Evolutionary conservation across 352 stramenopile genomes (phyloP).

Genomic region (Saprolegnia diclina): DNA sequence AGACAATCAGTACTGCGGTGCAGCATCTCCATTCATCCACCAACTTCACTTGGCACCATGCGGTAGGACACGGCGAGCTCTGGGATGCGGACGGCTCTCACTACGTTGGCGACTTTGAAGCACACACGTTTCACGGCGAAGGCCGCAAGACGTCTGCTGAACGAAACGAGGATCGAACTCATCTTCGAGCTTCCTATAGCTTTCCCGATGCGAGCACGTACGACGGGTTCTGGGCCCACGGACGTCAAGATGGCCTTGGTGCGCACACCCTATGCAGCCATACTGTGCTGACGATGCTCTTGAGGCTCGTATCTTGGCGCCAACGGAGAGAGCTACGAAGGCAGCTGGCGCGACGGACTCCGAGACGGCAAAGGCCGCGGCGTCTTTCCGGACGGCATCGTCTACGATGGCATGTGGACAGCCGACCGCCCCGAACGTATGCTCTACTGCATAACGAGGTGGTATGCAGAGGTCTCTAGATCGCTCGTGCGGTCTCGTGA

Average conservation of each 20-base stretch:
- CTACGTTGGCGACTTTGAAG: constrained; percentile 42
- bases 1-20: constrained; percentile 36
- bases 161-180: not conserved
- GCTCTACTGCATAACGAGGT: not conserved
- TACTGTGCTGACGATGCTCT: constrained; percentile 30
- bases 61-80: constrained; percentile 36
- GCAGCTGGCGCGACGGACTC: constrained; percentile 36
- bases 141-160: constrained; percentile 31
- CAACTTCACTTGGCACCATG: not conserved
- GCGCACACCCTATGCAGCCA: constrained; percentile 21
- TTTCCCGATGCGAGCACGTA: constrained; percentile 15
- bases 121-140: constrained; percentile 39
- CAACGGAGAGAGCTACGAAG: constrained; percentile 33
- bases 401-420: constrained; percentile 16
- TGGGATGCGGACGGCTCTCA: constrained; percentile 31
- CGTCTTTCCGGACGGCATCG: not conserved
- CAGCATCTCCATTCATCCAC: not conserved
- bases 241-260: constrained; percentile 25
- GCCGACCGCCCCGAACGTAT: constrained; percentile 12
- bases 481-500: not conserved
- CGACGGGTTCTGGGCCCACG: constrained; percentile 32
- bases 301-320: constrained; percentile 14
- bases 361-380: constrained; percentile 36
- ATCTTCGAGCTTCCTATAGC: not conserved
- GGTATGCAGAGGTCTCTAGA: not conserved